phyloP scores from a whole-genome alignment of 345 rosid species.

The Eucalyptus guilfoylei region DNA sequence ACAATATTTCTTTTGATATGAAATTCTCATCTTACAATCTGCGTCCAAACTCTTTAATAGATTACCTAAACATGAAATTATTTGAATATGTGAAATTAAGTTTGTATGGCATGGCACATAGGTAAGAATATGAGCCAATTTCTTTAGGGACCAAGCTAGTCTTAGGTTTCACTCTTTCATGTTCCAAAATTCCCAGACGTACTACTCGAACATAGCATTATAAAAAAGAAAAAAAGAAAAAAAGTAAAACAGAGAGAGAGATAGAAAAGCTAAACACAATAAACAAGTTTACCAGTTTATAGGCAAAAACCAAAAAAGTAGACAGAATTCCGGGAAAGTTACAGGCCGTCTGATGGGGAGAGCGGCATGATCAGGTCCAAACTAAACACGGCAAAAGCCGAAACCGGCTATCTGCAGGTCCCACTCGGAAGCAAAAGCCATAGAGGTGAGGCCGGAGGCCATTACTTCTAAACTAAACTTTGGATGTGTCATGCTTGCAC shows the following conservation, averaged over 20 bases:
- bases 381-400: neutral
- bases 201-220: too few relatives aligned
- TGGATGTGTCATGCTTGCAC: too few relatives aligned
- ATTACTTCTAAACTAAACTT: neutral
- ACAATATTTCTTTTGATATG: neutral
- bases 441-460: neutral
- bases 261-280: neutral
- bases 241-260: too few relatives aligned
- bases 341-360: neutral
- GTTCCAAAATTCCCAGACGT: neutral
- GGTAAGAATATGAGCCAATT: neutral
- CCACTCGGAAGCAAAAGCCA: neutral
- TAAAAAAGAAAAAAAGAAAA: rapidly evolving
- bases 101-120: neutral
- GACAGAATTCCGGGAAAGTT: neutral
- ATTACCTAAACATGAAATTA: neutral
- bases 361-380: neutral
- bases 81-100: neutral
- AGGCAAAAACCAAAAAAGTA: neutral
- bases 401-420: neutral
- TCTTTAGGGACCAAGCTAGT: neutral
- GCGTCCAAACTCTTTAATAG: neutral
- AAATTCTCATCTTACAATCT: neutral
- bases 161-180: neutral
- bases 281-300: neutral